Evolutionary conservation across 805 yeast genomes (phyloP).

Genomic region (Pichia thaimueangensis): DNA sequence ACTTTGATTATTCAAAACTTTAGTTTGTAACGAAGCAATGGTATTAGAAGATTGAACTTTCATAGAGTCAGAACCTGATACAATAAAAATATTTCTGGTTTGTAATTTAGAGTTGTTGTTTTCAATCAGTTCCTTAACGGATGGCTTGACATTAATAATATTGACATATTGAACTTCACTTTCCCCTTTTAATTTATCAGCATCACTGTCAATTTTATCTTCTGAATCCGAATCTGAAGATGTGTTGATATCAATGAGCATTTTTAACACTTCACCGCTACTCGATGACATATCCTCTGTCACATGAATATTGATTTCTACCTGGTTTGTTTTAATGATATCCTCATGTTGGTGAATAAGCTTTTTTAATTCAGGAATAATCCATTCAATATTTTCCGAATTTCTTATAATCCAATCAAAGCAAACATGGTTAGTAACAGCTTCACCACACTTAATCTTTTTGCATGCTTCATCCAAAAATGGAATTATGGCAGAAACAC

Average conservation of each 20-base stretch:
- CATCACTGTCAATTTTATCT: neutral
- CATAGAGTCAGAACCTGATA: conserved; percentile 41
- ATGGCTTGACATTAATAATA: conserved; percentile 15
- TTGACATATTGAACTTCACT: neutral
- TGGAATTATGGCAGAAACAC: conserved; percentile 19
- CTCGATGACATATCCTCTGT: conserved; percentile 4
- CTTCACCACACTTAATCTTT: neutral
- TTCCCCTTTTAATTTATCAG: neutral
- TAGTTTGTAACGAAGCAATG: conserved; percentile 37
- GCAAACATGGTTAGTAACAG: neutral
- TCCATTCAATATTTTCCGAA: conserved; percentile 34
- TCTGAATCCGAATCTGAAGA: neutral
- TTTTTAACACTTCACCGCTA: neutral
- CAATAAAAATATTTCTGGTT: conserved; percentile 36
- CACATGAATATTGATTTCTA: conserved; percentile 17
- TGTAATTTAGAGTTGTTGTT: conserved; percentile 19
- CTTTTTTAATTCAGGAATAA: conserved; percentile 32
- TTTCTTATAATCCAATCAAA: conserved; percentile 22
- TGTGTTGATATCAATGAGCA: neutral
- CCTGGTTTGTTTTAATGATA: conserved; percentile 14
- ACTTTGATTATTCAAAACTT: conserved; percentile 18
- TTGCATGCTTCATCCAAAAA: neutral
- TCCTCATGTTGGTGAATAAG: conserved; percentile 27
- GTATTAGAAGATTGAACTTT: conserved; percentile 34
- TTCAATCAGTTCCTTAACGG: conserved; percentile 15